Percentiles rank a stretch among this genome's conserved stretches.
Evolutionary conservation across 768 basidiomycete species (phyloP).

Genomic region (Fomitopsis pulvina): DNA sequence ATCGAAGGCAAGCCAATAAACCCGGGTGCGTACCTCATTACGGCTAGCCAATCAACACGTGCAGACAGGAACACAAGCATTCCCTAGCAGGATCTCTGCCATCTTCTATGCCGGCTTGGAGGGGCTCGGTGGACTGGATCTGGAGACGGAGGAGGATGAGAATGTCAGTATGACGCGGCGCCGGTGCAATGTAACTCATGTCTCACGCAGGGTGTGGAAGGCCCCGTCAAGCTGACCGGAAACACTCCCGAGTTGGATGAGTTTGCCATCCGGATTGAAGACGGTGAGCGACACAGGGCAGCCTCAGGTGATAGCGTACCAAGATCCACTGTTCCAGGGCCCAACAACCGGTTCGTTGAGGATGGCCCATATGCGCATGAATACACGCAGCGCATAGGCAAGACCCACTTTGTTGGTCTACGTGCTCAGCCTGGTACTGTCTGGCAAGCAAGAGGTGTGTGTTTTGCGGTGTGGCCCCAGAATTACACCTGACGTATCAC

Average conservation of each 20-base stretch:
- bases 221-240: conserved; percentile 64
- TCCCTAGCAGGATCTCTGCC: conserved; percentile 61
- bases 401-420: conserved; percentile 64
- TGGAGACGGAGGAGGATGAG: conserved; percentile 72
- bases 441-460: conserved; percentile 81
- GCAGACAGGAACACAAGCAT: conserved; percentile 20
- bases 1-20: conserved; percentile 78
- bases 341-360: conserved; percentile 46
- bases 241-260: conserved; percentile 74
- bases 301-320: not conserved
- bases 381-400: conserved; percentile 59
- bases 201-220: conserved; percentile 61
- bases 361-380: conserved; percentile 48
- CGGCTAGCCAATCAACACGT: conserved; percentile 8
- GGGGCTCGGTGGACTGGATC: conserved; percentile 74
- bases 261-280: conserved; percentile 73
- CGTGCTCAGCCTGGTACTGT: conserved; percentile 53
- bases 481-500: not conserved
- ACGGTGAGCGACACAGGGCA: conserved; percentile 41
- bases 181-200: too few relatives aligned
- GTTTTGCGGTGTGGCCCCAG: not conserved
- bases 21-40: conserved; percentile 35
- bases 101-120: conserved; percentile 88
- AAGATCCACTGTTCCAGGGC: conserved; percentile 33
- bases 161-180: too few relatives aligned